A percentile compares a stretch with the other conserved stretches of the same genome.
Evolutionary conservation across 805 yeast genomes (phyloP).

Genomic region (Monosporozyma siamensis): DNA sequence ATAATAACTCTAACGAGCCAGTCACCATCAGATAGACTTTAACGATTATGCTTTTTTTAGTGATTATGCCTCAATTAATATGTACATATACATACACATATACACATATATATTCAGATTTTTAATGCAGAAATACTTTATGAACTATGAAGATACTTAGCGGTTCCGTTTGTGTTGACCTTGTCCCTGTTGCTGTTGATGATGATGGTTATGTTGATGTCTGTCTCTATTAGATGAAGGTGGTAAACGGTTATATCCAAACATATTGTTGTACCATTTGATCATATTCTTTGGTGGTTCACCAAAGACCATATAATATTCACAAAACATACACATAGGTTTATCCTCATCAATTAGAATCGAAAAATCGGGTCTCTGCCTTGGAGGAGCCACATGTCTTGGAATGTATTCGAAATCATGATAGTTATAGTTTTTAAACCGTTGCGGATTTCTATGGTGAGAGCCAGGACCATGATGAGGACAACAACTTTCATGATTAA

Average conservation of each 20-base stretch:
- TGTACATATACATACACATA: neutral
- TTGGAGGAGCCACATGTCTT: slow-evolving; percentile 2
- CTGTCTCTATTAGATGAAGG: slow-evolving; percentile 5
- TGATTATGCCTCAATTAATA: neutral
- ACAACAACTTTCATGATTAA: slow-evolving; percentile 8
- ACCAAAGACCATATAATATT: slow-evolving; percentile 44
- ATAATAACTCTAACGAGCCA: neutral
- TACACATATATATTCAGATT: neutral
- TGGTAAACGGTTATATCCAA: slow-evolving; percentile 20
- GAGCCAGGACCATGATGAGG: slow-evolving; percentile 9
- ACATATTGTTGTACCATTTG: slow-evolving; percentile 37
- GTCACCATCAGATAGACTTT: neutral
- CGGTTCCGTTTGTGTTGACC: no score
- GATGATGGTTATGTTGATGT: slow-evolving; percentile 8
- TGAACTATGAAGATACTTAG: no score
- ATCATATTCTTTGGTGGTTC: slow-evolving; percentile 42
- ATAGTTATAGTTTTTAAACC: slow-evolving; percentile 10
- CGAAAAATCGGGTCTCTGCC: slow-evolving; percentile 18
- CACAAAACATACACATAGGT: slow-evolving; percentile 41
- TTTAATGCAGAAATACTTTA: neutral
- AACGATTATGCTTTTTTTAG: neutral
- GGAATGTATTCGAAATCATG: slow-evolving; percentile 15
- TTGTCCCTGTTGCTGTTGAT: slow-evolving; percentile 7
- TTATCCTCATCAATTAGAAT: slow-evolving; percentile 14
- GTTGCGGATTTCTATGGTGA: slow-evolving; percentile 3